Base-by-base conservation (phyloP, 257 asterid species). In the Solanum rostratum region DNA sequence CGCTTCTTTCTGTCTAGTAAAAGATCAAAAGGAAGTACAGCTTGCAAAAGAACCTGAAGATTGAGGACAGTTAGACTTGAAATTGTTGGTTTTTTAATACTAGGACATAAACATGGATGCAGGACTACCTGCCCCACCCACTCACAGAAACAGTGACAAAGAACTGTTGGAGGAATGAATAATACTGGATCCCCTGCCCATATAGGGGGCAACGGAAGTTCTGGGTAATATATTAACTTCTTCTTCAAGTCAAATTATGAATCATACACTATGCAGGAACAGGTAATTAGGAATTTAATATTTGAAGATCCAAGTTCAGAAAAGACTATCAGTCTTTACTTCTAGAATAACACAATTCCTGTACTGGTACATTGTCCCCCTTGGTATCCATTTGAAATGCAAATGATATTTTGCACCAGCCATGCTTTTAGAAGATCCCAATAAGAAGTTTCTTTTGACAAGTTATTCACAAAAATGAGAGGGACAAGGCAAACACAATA, bases 11-110 rank as follows among this genome's bases (percentile, higher is more conserved):
- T 89, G 86, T 96, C 98, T 83, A 86, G 84, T 84, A 92, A 87
- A 82, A 96, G 92, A 88, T 96, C 98, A 91, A 96, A 96, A 73
- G 99, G 99, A 70, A 95, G 94, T 79, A 96, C 99, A 83, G 98
- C 98, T 92, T 96, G 97, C 89, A 96, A 84, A 88, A 95, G 97
- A 91, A 92, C 95, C 98, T 96, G 95, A 87, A 88, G 52, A 79
- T 86, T 84, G 52, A 83, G 24, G 85, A 63, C 50, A 85, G 5
- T 63, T 80, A 62, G 49, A 80, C 76, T 65, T 78, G 62, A 16
- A 62, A 15, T 81, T 30, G 27, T 60, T 65, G 62, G 54, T 62
- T 59, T 41, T 43, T 37, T 81, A 10, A 22, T 46, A 74, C 55
- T 46, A 46, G 82, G 50, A 66, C 55, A 79, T 62, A 82, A 81